Evolutionary conservation across 2,329 filamentous ascomycete genomes (phyloP).

Genomic region (Bipolaris zeicola): DNA sequence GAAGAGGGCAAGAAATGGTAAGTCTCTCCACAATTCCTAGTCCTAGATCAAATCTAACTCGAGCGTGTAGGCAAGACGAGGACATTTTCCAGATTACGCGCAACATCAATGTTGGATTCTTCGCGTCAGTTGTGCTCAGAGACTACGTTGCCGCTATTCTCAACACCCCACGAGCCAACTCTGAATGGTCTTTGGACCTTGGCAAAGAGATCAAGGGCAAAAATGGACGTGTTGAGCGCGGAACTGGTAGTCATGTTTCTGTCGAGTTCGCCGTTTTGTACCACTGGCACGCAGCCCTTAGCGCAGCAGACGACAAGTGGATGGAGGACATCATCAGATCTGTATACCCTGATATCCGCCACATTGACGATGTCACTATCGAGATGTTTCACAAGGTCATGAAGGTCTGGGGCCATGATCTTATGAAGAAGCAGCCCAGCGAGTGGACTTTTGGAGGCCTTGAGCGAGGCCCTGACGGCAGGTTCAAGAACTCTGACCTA

Average conservation of each 20-base stretch:
- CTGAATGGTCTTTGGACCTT: conserved; percentile 82
- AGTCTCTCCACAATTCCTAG: not conserved
- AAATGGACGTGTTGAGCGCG: conserved; percentile 64
- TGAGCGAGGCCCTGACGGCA: conserved; percentile 67
- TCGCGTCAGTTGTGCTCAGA: conserved; percentile 69
- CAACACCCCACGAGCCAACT: conserved; percentile 72
- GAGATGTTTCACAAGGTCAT: conserved; percentile 50
- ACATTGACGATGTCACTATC: conserved; percentile 36
- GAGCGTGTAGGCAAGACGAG: conserved; percentile 31
- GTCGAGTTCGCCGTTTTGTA: conserved; percentile 89
- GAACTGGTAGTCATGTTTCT: conserved; percentile 80
- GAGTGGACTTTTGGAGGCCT: conserved; percentile 72
- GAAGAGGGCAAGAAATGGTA: conserved; percentile 46
- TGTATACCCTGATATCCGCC: conserved; percentile 33
- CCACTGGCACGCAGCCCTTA: conserved; percentile 82
- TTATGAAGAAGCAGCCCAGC: conserved; percentile 67
- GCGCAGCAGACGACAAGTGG: conserved; percentile 76
- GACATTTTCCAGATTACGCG: conserved; percentile 62
- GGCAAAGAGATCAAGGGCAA: conserved; percentile 61
- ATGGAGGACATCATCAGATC: conserved; percentile 61
- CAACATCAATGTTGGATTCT: conserved; percentile 58
- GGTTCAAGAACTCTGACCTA: conserved; percentile 75
- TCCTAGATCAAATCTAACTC: conserved; percentile 8
- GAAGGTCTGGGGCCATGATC: conserved; percentile 52
- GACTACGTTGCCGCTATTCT: conserved; percentile 82